Base-by-base conservation (phyloP, 805 yeast genomes). In the Spathaspora gorwiae region DNA sequence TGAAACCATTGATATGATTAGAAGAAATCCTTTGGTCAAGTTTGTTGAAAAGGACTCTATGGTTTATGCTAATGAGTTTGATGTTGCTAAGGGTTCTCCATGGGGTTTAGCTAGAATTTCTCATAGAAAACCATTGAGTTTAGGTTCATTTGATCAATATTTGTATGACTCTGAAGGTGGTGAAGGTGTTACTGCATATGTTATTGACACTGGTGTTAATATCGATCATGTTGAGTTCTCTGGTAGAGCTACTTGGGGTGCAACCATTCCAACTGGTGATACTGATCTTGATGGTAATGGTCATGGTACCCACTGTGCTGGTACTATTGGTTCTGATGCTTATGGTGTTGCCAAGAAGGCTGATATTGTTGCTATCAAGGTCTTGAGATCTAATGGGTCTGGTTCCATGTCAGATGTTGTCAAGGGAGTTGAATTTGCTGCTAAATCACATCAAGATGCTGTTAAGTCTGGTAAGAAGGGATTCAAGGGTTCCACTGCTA, bases 241-340 rank as follows among this genome's bases (percentile, higher is more conserved):
- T 9, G 90, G 90, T 39, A 81, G 97, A 70, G 95, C 96, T 38
- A 62, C 62, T 35, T 87, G 95, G 95, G 96, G 96, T 54, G 76
- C 82, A 42, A 87, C 95, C 47, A 74, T 87, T 53, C 95, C 95
- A 54, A 55, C 65, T 43, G 84, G 83, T 56, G 88, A 81, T 55
- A 76, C 75, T 44, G 89, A 83, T 54, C 58, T 73, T 37, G 96
- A 90, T 63, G 94, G 89, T 43, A 86, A 87, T 57, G 97, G 97
- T 42, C 97, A 90, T 67, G 97, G 97, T 59, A 88, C 96, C 39
- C 97, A 90, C 61, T 88, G 95, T 71, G 96, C 97, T n/a, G 97
- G 96, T 68, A 89, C 95, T 32, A 87, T 90, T 57, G 96, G 84
- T 42, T 85, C 94, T 19, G 73, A 73, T 49, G 71, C 79, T 43